Evolutionary conservation across 2,329 filamentous ascomycete genomes (phyloP).

Genomic region (Myriosclerotinia curreyana): DNA sequence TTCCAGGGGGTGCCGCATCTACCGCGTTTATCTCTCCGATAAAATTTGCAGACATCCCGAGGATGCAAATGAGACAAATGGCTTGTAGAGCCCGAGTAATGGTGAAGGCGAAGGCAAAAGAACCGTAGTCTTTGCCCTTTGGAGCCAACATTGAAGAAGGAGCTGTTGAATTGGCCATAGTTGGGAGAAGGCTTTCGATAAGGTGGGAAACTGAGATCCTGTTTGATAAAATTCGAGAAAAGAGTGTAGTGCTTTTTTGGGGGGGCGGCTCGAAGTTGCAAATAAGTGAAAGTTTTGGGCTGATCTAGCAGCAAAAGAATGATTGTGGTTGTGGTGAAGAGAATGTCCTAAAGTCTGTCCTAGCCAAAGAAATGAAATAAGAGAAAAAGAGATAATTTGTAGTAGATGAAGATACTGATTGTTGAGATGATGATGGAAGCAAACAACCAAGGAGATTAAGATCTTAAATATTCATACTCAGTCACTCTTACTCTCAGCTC

Average conservation of each 20-base stretch:
- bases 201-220: not conserved
- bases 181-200: not conserved
- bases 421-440: constrained; percentile 33
- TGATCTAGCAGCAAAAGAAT: constrained; percentile 36
- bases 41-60: constrained; percentile 80
- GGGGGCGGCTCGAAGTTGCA: not conserved
- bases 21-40: constrained; percentile 69
- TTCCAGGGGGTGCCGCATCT: constrained; percentile 63
- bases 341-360: constrained; percentile 28
- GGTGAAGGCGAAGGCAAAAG: constrained; percentile 76
- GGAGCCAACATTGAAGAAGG: constrained; percentile 22
- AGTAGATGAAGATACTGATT: constrained; percentile 31
- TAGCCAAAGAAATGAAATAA: constrained; percentile 29
- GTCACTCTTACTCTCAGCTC: constrained; percentile 13
- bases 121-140: constrained; percentile 47
- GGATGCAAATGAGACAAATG: constrained; percentile 68
- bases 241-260: not conserved
- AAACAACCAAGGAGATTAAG: constrained; percentile 31
- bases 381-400: constrained; percentile 31
- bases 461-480: constrained; percentile 36
- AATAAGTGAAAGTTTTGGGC: constrained; percentile 28
- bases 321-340: constrained; percentile 33
- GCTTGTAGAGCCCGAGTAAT: constrained; percentile 68
- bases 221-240: not conserved
- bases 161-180: not conserved